These are phyloP conservation scores for Sclerotiophoma versabilis DNA, from an alignment of 2,329 filamentous ascomycete species.

Conservation along the genomic window DNA sequence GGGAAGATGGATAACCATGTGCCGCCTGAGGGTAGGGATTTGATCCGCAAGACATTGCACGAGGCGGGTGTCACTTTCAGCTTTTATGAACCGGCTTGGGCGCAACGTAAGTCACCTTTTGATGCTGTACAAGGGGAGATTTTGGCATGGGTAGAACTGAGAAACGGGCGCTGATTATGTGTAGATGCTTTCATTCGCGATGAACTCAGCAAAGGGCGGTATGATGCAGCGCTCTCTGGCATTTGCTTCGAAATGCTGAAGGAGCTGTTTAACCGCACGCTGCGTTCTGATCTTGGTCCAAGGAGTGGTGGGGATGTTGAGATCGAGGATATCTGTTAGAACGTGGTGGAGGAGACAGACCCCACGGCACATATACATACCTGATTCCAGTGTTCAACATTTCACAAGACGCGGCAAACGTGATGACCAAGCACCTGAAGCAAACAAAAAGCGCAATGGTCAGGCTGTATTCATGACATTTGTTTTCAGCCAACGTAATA, in stretches of 20 bases:
- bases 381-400: too few species aligned
- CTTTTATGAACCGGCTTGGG: slow-evolving; percentile 91
- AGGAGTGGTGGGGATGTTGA: slow-evolving; percentile 66
- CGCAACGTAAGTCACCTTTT: slow-evolving; percentile 68
- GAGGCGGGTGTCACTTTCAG: slow-evolving; percentile 76
- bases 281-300: slow-evolving; percentile 81
- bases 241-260: slow-evolving; percentile 90
- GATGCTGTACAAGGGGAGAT: slow-evolving; percentile 4
- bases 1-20: slow-evolving; percentile 92
- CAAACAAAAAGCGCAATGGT: too few species aligned
- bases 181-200: slow-evolving; percentile 88
- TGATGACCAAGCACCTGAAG: too few species aligned
- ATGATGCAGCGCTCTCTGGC: slow-evolving; percentile 85
- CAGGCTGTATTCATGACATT: too few species aligned
- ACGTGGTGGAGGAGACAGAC: too few species aligned
- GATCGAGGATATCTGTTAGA: slow-evolving; percentile 73
- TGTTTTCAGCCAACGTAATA: too few species aligned
- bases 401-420: too few species aligned
- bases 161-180: not conserved
- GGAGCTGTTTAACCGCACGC: slow-evolving; percentile 79
- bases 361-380: too few species aligned
- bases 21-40: slow-evolving; percentile 78
- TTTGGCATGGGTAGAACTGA: not conserved
- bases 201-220: slow-evolving; percentile 90
- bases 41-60: slow-evolving; percentile 82